Conservation (phyloP, 23 red algal genomes). For the Gracilaria domingensis region DNA sequence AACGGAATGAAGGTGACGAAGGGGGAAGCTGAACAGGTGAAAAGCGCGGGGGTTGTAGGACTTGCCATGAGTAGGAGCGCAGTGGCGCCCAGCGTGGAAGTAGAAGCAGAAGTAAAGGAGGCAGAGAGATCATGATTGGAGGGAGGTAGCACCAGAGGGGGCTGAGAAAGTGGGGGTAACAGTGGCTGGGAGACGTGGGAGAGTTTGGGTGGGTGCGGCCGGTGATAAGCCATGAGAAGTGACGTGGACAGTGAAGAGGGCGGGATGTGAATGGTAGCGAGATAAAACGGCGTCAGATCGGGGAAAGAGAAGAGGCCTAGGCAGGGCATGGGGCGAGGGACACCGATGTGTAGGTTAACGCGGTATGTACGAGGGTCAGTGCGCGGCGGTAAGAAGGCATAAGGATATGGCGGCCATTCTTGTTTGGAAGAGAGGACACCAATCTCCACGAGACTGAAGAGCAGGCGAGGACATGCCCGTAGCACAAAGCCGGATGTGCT, state of each 20-base stretch:
- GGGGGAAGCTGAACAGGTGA: constrained; percentile 7
- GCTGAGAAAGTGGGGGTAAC: constrained; percentile 12
- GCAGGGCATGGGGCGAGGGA: background rate
- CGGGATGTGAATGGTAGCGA: background rate
- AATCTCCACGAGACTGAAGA: no score
- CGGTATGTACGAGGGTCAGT: no score
- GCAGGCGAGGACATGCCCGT: no score
- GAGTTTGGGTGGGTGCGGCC: constrained; percentile 2
- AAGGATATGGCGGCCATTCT: no score
- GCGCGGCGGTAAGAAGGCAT: no score
- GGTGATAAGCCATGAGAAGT: constrained; percentile 46
- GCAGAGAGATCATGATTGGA: constrained; percentile 18
- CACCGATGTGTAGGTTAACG: no score
- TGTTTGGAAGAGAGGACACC: no score
- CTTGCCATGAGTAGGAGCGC: constrained; percentile 10
- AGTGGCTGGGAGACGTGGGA: background rate
- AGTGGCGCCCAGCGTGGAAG: constrained; percentile 6
- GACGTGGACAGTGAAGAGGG: constrained; percentile 6
- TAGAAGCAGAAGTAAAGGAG: background rate
- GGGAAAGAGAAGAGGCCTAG: background rate
- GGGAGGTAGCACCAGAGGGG: background rate
- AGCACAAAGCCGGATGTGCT: no score
- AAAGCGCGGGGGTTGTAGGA: constrained; percentile 23
- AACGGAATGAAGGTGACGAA: constrained; percentile 14
- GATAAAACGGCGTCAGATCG: background rate